phyloP scores from a whole-genome alignment of 164 flowering plant species.

The Stephania yunnanensis region DNA sequence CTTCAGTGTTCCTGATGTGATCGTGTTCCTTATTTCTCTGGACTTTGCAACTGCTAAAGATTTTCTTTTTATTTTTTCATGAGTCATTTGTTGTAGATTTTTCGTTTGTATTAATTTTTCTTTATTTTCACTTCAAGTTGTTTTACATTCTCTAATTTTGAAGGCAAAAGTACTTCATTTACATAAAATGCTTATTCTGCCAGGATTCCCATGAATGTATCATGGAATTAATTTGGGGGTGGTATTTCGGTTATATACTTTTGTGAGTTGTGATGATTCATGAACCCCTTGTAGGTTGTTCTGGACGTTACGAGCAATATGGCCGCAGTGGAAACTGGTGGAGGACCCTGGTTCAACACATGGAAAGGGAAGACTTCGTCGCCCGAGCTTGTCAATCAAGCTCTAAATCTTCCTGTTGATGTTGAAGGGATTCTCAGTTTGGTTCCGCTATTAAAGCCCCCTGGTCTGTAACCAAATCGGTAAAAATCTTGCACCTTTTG shows the following conservation, averaged over 20 bases:
- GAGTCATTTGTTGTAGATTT: background rate
- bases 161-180: background rate
- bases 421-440: constrained; percentile 47
- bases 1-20: background rate
- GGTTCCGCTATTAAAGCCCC: constrained; percentile 72
- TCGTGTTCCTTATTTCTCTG: background rate
- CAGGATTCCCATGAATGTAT: background rate
- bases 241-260: background rate
- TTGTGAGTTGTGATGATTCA: background rate
- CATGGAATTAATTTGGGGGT: background rate
- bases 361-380: constrained; percentile 75
- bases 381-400: constrained; percentile 51
- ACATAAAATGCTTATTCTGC: background rate
- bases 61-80: background rate
- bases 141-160: background rate
- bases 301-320: constrained; percentile 85
- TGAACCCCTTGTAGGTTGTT: constrained; percentile 35
- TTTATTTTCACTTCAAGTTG: background rate
- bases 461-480: constrained; percentile 50
- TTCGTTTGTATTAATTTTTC: background rate
- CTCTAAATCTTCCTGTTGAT: constrained; percentile 61
- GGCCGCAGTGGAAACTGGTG: constrained; percentile 92
- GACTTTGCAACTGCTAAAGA: background rate
- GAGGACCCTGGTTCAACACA: constrained; percentile 92
- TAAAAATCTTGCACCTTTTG: background rate